Evolutionary conservation across 495 filamentous ascomycete species (phyloP).

Genomic region (Hypoxylon cercidicola): DNA sequence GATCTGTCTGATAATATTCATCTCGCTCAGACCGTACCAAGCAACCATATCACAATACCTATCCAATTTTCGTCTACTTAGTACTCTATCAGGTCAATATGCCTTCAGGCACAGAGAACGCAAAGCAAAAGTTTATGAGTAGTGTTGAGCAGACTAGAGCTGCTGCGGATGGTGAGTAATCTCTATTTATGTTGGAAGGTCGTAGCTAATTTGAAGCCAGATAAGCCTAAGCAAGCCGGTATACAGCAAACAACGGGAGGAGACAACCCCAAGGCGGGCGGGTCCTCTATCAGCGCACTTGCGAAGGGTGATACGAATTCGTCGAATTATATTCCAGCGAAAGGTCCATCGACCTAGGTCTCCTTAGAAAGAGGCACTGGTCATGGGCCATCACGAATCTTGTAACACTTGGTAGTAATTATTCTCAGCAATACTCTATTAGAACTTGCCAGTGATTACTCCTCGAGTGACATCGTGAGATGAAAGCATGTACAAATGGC

Average conservation of each 20-base stretch:
- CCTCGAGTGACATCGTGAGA: too few species aligned
- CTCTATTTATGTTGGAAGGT: neutral
- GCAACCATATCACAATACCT: neutral
- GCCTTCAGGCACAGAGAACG: conserved; percentile 27
- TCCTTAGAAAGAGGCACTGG: neutral
- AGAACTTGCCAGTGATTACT: too few species aligned
- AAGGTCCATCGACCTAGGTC: conserved; percentile 33
- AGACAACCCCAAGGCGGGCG: conserved; percentile 36
- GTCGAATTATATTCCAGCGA: conserved; percentile 25
- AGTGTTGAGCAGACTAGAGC: conserved; percentile 28
- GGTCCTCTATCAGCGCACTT: conserved; percentile 31
- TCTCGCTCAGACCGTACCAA: neutral
- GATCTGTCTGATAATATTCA: too few species aligned
- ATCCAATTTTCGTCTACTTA: neutral
- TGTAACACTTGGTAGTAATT: too few species aligned
- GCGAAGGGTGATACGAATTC: conserved; percentile 34
- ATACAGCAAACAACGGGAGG: conserved; percentile 17
- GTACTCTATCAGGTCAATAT: conserved; percentile 10
- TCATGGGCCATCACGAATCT: too few species aligned
- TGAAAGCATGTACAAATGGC: too few species aligned
- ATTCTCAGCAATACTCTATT: too few species aligned
- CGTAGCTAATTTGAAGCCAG: conserved; percentile 4
- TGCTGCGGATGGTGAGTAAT: conserved; percentile 18
- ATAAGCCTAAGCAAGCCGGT: conserved; percentile 11
- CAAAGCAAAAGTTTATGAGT: conserved; percentile 37